phyloP scores from a whole-genome alignment of 257 asterid genomes.

The Primulina eburnea region DNA sequence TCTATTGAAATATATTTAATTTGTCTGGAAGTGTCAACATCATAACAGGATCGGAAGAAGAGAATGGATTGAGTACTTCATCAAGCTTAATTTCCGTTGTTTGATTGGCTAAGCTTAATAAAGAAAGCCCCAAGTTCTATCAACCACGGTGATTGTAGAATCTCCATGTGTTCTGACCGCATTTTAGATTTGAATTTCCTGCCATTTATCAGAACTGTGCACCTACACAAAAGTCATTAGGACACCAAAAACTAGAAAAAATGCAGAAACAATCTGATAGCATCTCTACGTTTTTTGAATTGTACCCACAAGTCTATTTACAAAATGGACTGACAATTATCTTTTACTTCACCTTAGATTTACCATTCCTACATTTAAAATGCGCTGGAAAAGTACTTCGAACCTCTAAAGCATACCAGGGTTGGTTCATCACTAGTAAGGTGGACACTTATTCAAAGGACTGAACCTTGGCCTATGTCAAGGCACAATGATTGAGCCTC shows the following conservation, averaged over 20 bases:
- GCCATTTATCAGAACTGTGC: conserved; percentile 73
- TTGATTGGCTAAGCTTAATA: conserved; percentile 45
- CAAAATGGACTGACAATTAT: no score
- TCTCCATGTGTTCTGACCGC: conserved; percentile 61
- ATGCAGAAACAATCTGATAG: not conserved
- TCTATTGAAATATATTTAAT: no score
- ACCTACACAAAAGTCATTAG: conserved; percentile 40
- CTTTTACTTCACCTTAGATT: no score
- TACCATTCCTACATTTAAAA: no score
- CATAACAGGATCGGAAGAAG: conserved; percentile 45
- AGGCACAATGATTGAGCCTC: no score
- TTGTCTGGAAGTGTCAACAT: conserved; percentile 57
- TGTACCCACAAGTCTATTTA: not conserved
- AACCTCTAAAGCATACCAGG: no score
- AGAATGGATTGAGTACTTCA: conserved; percentile 42
- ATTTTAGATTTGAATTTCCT: conserved; percentile 68
- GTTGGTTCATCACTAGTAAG: no score
- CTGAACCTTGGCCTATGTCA: no score
- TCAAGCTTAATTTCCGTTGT: conserved; percentile 31
- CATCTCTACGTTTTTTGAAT: not conserved
- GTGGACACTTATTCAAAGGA: no score
- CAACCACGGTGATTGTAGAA: conserved; percentile 82
- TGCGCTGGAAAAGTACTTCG: no score
- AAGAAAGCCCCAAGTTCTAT: conserved; percentile 80
- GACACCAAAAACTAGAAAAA: not conserved